These are phyloP conservation scores for Hypocrella siamensis DNA, from an alignment of 2,329 filamentous ascomycete species.

Conservation along the genomic window DNA sequence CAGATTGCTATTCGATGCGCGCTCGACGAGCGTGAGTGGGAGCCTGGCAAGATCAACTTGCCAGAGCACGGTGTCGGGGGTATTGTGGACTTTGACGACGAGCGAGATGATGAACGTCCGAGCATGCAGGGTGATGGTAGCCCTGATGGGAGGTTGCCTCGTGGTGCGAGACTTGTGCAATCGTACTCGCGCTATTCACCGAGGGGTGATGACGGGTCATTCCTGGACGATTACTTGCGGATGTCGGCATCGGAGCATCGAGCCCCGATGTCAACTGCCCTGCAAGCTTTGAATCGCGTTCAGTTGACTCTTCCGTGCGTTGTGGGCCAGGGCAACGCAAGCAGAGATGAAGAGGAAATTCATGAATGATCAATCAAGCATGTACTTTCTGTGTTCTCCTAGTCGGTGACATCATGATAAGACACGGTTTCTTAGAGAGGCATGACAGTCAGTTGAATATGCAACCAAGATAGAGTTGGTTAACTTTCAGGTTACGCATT, in stretches of 20 bases:
- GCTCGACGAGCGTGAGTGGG: constrained; percentile 21
- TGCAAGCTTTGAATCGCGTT: constrained; percentile 1
- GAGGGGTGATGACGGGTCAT: constrained; percentile 22
- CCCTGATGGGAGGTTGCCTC: constrained; percentile 18
- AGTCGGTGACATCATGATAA: no score
- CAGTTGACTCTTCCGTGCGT: no score
- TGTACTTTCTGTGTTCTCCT: no score
- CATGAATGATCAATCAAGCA: no score
- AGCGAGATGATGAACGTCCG: constrained; percentile 16
- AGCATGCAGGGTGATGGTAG: constrained; percentile 19
- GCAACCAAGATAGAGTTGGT: no score
- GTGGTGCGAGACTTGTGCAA: constrained; percentile 12
- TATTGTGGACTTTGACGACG: constrained; percentile 25
- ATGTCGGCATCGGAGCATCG: constrained; percentile 8
- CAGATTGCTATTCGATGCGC: constrained; percentile 21
- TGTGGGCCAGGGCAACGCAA: no score
- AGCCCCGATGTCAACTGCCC: constrained; percentile 6
- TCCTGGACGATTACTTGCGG: constrained; percentile 13
- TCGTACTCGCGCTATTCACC: constrained; percentile 21
- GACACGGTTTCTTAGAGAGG: no score
- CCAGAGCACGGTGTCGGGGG: constrained; percentile 20
- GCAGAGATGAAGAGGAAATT: no score
- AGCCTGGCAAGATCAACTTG: constrained; percentile 14
- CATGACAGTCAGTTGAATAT: no score
- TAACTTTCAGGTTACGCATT: no score